phyloP scores from a whole-genome alignment of 805 yeast genomes.

The Debaryomyces prosopidis region DNA sequence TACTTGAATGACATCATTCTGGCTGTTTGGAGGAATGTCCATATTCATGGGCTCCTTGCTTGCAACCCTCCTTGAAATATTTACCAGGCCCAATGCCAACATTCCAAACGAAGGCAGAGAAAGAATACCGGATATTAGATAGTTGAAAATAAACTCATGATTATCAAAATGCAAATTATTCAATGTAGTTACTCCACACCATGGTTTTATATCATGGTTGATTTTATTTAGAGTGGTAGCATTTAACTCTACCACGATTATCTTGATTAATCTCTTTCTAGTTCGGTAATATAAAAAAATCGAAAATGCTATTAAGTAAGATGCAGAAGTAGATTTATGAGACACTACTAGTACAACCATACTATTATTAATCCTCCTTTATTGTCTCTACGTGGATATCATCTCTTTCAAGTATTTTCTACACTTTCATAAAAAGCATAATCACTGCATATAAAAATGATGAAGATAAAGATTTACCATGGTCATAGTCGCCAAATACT shows the following conservation, averaged over 20 bases:
- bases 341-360: conserved; percentile 14
- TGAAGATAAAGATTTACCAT: no score
- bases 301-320: conserved; percentile 18
- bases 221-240: not conserved
- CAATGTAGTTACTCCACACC: conserved; percentile 29
- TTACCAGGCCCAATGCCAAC: not conserved
- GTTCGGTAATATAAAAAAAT: conserved; percentile 11
- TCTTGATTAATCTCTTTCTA: conserved; percentile 9
- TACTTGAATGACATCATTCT: conserved; percentile 1
- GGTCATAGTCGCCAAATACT: no score
- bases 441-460: no score
- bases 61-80: not conserved
- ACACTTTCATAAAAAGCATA: no score
- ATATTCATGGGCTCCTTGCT: not conserved
- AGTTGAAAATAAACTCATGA: conserved; percentile 5
- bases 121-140: conserved; percentile 3
- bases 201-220: conserved; percentile 15
- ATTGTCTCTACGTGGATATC: no score
- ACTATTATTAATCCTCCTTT: not conserved
- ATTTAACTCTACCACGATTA: conserved; percentile 12
- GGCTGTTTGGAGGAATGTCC: conserved; percentile 6
- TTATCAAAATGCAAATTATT: conserved; percentile 11
- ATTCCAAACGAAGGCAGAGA: not conserved
- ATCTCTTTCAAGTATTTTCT: no score
- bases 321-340: conserved; percentile 16